A percentile compares a stretch with the other conserved stretches of the same genome.
These are phyloP conservation scores for Lichtheimia ornata DNA, from an alignment of 371 early-diverging fungal species.

Conservation along the genomic window DNA sequence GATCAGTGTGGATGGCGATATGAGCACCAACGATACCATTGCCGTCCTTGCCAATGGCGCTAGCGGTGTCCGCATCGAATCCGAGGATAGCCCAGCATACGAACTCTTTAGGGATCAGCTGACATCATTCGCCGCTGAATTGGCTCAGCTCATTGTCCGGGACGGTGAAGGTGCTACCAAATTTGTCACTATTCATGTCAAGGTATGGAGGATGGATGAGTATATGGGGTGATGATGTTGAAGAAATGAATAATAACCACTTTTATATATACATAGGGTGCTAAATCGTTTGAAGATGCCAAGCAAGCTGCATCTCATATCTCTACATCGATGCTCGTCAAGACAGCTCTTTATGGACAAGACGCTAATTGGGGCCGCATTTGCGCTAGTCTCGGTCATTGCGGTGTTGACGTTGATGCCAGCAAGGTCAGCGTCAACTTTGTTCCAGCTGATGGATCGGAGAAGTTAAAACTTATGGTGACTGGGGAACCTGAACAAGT, in stretches of 20 bases:
- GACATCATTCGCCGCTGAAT: constrained; percentile 77
- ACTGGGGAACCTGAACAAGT: constrained; percentile 85
- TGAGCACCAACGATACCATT: constrained; percentile 94
- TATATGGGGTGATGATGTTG: not conserved
- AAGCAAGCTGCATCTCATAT: constrained; percentile 86
- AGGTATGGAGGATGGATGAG: constrained; percentile 38
- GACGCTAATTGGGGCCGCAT: constrained; percentile 98
- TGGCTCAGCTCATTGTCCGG: constrained; percentile 86
- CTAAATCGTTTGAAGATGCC: constrained; percentile 71
- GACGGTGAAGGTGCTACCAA: constrained; percentile 98
- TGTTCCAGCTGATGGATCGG: constrained; percentile 64
- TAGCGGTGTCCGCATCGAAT: constrained; percentile 48
- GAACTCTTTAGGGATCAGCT: constrained; percentile 70
- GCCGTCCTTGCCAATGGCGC: constrained; percentile 88
- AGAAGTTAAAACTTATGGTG: constrained; percentile 70
- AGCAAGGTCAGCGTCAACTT: constrained; percentile 76
- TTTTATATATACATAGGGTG: constrained; percentile 52
- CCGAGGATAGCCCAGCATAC: constrained; percentile 54
- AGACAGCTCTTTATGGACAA: constrained; percentile 93
- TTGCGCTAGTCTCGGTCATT: constrained; percentile 59
- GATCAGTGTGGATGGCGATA: constrained; percentile 94
- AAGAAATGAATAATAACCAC: no score
- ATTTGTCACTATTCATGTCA: constrained; percentile 89
- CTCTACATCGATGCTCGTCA: constrained; percentile 89
- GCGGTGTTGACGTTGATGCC: constrained; percentile 65